Base-by-base conservation (phyloP, 108 stramenopile genomes). In the Cyclotella baltica region DNA sequence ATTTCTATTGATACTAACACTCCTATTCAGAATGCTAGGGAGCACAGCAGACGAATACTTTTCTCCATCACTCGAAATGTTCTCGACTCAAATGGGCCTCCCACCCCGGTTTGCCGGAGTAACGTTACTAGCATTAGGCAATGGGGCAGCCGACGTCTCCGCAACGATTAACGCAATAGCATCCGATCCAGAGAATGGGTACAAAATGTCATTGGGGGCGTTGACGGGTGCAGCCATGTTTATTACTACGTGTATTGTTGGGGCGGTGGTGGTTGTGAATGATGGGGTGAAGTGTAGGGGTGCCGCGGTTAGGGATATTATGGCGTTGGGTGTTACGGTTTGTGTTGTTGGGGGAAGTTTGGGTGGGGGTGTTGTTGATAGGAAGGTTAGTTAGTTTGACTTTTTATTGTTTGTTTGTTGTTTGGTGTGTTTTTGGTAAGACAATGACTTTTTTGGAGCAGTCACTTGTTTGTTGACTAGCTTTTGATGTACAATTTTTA, bases 31-130 rank as follows among this genome's bases (percentile, higher is more conserved):
- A 15, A 73, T 98, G 73, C 62, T 99, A 73, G 97, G 97, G 11
- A 81, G 86, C 33, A 98, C 98, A 16, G 98, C 98, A 33, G 97
- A 98, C 71, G 97, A 97, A 63, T 99, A 91, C 83, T 99, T 99
- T 70, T 86, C 84, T 9, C 98, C 98, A 6, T 82, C 89, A 25
- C 77, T 99, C 50, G 97, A 96, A 80, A 91, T 89, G 92, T 96
- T 99, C 62, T 88, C 85, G 31, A 37, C 76, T 23, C 83, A 94
- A 68, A 53, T 97, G 67, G 89, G 96, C 8, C 72, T 99, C 30
- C 92, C 98, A 4, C 97, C 97, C 0, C 91, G 97, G 10, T 96
- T 99, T 73, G 97, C 98, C 1, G 98, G 98, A 0, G 98, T 99
- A 29, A 94, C 97, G 0, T 77, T 98, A 13, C 80, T 99, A 65